These are phyloP conservation scores for Cladochytrium replicatum DNA, from an alignment of 192 early-diverging fungal genomes.

Conservation along the genomic window DNA sequence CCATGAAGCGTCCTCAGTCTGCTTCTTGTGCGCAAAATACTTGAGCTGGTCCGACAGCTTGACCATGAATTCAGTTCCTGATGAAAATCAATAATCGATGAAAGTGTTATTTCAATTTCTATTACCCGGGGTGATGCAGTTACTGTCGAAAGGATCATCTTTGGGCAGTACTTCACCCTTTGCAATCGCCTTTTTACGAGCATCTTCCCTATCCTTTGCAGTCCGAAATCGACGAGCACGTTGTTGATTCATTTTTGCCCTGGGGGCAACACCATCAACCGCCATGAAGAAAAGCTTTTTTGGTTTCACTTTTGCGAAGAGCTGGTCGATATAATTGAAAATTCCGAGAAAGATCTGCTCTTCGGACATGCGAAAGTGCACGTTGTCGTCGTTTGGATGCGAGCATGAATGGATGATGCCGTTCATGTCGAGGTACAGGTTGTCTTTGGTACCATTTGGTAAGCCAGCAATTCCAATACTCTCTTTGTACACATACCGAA, in stretches of 20 bases:
- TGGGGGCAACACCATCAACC: constrained; percentile 65
- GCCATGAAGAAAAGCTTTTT: constrained; percentile 92
- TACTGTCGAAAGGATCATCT: constrained; percentile 43
- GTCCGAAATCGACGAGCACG: constrained; percentile 45
- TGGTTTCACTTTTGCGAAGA: constrained; percentile 88
- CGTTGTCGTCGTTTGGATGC: constrained; percentile 83
- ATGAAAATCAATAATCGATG: neutral
- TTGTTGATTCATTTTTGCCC: constrained; percentile 58
- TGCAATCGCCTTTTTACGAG: constrained; percentile 48
- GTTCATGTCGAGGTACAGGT: constrained; percentile 98
- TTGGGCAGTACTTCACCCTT: constrained; percentile 61
- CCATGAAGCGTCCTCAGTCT: constrained; percentile 85
- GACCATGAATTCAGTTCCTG: constrained; percentile 92
- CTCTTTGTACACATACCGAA: constrained; percentile 50
- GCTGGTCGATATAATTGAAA: constrained; percentile 92
- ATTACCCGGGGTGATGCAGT: constrained; percentile 49
- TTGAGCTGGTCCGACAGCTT: constrained; percentile 74
- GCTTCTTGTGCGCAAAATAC: constrained; percentile 78
- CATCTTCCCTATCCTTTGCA: constrained; percentile 47
- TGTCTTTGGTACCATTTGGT: constrained; percentile 48
- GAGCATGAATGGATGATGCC: constrained; percentile 97
- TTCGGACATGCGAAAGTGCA: constrained; percentile 80
- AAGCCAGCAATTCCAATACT: neutral
- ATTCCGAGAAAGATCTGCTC: constrained; percentile 88
- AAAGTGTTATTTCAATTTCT: neutral